Evolutionary conservation across 73 alveolate species (phyloP).

Genomic region (Paramecium biaurelia): DNA sequence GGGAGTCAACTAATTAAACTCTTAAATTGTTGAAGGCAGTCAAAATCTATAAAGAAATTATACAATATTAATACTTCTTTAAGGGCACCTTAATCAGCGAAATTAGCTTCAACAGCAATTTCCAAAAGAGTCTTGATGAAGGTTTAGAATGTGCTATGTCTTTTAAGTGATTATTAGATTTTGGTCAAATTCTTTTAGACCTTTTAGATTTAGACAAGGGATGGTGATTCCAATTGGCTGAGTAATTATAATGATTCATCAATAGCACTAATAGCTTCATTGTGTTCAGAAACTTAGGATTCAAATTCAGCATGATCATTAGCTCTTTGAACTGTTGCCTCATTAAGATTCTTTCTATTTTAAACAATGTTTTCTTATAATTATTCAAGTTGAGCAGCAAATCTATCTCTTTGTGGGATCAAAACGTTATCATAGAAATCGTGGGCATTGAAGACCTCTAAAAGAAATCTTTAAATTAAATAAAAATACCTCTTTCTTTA

Average conservation of each 20-base stretch:
- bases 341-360: conserved; percentile 29
- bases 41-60: not conserved
- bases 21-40: conserved; percentile 44
- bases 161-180: conserved; percentile 15
- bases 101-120: conserved; percentile 46
- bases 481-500: conserved; percentile 44
- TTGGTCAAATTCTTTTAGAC: conserved; percentile 20
- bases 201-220: conserved; percentile 54
- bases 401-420: conserved; percentile 60
- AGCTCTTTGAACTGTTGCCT: conserved; percentile 22
- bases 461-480: not conserved
- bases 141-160: conserved; percentile 55
- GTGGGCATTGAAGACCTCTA: conserved; percentile 51
- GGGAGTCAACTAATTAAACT: conserved; percentile 21
- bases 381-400: conserved; percentile 37
- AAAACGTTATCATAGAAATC: conserved; percentile 54
- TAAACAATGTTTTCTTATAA: conserved; percentile 14
- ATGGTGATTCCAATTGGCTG: conserved; percentile 10
- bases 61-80: not conserved
- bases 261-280: conserved; percentile 43
- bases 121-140: conserved; percentile 24
- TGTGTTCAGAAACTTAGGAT: conserved; percentile 39
- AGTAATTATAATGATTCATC: conserved; percentile 27
- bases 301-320: conserved; percentile 39
- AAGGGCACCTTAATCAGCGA: conserved; percentile 52